These are phyloP conservation scores for Perkinsus olseni DNA, from an alignment of 169 alveolate genomes.

Conservation along the genomic window DNA sequence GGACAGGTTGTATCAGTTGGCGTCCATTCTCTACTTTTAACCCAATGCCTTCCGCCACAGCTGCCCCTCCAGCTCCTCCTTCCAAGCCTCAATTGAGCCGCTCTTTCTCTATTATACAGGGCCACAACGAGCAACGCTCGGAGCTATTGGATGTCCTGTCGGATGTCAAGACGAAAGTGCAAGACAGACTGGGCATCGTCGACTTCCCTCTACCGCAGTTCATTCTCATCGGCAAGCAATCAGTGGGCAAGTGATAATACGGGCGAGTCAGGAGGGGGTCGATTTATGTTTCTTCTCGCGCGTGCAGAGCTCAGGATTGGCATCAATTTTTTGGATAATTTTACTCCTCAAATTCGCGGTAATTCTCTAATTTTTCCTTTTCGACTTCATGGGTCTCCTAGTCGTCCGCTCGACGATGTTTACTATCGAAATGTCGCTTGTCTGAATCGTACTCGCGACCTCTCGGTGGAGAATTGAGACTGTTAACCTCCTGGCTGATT, in stretches of 20 bases:
- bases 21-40: neutral
- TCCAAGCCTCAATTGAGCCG: neutral
- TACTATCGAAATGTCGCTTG: too few relatives aligned
- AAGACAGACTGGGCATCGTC: constrained; percentile 1
- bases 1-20: neutral
- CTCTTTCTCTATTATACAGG: neutral
- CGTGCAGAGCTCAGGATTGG: too few relatives aligned
- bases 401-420: too few relatives aligned
- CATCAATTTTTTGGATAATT: neutral
- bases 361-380: too few relatives aligned
- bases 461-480: too few relatives aligned
- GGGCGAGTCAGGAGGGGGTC: neutral
- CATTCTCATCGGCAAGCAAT: constrained; percentile 27
- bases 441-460: too few relatives aligned
- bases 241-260: constrained; percentile 21
- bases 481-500: too few relatives aligned
- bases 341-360: neutral
- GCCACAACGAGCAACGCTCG: neutral
- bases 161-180: constrained; percentile 3
- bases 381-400: too few relatives aligned
- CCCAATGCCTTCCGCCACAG: neutral
- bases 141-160: constrained; percentile 1
- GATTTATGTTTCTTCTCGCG: too few relatives aligned
- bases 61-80: neutral
- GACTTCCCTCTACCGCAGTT: constrained; percentile 35